Evolutionary conservation across 495 filamentous ascomycete genomes (phyloP), one percentile per base, ranked within the genome.

Genomic region (Penicillium silybi): DNA sequence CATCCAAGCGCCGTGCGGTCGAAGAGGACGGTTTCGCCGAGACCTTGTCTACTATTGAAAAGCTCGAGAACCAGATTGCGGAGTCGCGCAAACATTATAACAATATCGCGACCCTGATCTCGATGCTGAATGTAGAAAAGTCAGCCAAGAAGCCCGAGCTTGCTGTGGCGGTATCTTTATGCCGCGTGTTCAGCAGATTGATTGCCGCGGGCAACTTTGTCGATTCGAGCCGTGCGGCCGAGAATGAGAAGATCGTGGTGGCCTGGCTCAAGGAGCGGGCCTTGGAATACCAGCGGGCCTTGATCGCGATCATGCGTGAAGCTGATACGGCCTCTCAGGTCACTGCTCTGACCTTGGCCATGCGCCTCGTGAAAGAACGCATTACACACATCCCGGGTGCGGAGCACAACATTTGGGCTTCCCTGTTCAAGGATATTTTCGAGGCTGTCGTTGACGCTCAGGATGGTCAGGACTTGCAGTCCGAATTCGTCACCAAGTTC

Each of bases 81-180:
- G 84, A 92, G 65, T 95, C 90, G 22, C 86, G 85, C 52, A 88
- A 88, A 65, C 78, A 96, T 67, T 96, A 93, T 77, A 97, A 98
- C 74, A 90, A 93, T 58, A 95, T 97, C 61, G 83, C 84, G 8
- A 84, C 75, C 0, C 69, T 97, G 37, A 74, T 95, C 32, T 75
- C 77, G 8, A 73, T 83, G 56, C 73, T 85, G 9, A 73, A 80
- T 66, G 66, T 71, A 19, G 68, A 80, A 16, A 66, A 75, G 6
- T 56, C 70, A 9, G 60, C 65, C 11, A 66, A 70, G 20, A 69
- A 71, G 9, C 72, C 72, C 2, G 70, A 77, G 53, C 60, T 86
- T 9, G 72, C 83, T 18, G 88, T 90, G 0, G 81, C 86, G 0
- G 85, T 95, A 16, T 82, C 90, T 2, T 75, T 97, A 23, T 97